Conservation (phyloP, 495 filamentous ascomycete genomes). For the Pseudomonodictys pantanalensis region DNA sequence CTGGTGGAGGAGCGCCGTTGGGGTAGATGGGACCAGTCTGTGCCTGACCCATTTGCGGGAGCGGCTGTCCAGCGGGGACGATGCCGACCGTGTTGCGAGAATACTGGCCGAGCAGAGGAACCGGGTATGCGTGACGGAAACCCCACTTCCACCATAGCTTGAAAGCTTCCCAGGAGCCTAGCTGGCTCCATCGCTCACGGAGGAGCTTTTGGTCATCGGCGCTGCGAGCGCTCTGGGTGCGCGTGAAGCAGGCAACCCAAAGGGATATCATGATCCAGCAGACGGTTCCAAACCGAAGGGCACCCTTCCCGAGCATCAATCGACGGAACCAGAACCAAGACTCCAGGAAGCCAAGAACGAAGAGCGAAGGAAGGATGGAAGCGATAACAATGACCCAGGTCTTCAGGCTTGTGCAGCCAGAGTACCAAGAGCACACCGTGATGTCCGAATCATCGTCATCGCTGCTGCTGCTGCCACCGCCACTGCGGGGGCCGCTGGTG, state of each 20-base stretch:
- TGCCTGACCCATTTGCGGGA: background rate
- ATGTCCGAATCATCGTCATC: background rate
- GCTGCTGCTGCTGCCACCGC: background rate
- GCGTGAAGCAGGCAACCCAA: constrained; percentile 44
- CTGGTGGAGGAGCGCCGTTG: background rate
- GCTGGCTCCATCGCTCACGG: constrained; percentile 46
- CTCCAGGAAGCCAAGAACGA: constrained; percentile 51
- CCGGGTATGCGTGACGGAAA: constrained; percentile 50
- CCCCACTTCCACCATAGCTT: constrained; percentile 52
- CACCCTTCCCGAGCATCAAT: constrained; percentile 51
- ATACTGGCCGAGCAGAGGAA: constrained; percentile 17
- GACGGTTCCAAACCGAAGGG: constrained; percentile 49
- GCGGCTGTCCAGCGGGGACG: background rate
- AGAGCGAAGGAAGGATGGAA: constrained; percentile 39
- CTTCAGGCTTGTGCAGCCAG: constrained; percentile 5
- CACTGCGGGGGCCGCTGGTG: background rate
- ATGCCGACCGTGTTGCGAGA: background rate
- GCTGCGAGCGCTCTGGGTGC: constrained; percentile 44
- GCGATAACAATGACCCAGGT: constrained; percentile 41
- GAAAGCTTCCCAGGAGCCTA: constrained; percentile 42
- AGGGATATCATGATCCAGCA: constrained; percentile 49
- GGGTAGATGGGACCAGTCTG: background rate
- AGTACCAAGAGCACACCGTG: background rate
- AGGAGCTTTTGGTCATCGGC: constrained; percentile 45
- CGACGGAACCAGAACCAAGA: constrained; percentile 52